Base-by-base conservation (phyloP, 2,329 filamentous ascomycete species). In the Talaromyces sp. region DNA sequence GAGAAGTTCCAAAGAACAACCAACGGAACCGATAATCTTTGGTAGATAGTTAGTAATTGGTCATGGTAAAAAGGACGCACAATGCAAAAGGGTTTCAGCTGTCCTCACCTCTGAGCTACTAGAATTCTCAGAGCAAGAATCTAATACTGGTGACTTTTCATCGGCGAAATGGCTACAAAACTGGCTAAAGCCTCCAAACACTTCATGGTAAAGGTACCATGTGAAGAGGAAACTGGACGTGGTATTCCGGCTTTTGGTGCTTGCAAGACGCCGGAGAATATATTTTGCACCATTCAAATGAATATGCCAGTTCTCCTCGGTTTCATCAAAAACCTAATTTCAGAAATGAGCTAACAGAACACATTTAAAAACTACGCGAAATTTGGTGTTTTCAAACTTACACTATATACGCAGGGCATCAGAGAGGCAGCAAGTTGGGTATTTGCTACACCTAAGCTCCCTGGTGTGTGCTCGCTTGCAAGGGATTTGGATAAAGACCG, bases 131-230 rank as follows among this genome's bases (percentile, higher is more conserved):
- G n/a, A 25, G 15, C 22, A 49, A 5, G 22, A 17, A 17, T 33
- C 30, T 22, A 10, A 30, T 39, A 19, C 53, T 33, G n/a, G 15
- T 4, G 30, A 39, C 10, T 17, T 19, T 22, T 28, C 33, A 22
- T 25, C 7, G 30, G n/a, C 44, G 13, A 17, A 36, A 36, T 15
- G 33, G 33, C 33, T 36, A 17, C 13, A 36, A 36, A 36, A 36
- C 33, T 56, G 52, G 17, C 52, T 60, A 30, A 54, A 60, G 8
- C 36, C 58, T 13, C 58, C 58, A 15, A 60, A 39, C n/a, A 60
- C 58, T 60, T 60, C 58, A 49, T 60, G 58, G 33, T 60, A 60
- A 27, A 60, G 33, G 19, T 55, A 55, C 58, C 58, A 60, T 3
- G 58, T 60, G 47, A 33, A 60, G 28, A 60, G 28, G 30, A 60